phyloP scores from a whole-genome alignment of 2,329 filamentous ascomycete genomes.

The Dactylellina drechsleri region DNA sequence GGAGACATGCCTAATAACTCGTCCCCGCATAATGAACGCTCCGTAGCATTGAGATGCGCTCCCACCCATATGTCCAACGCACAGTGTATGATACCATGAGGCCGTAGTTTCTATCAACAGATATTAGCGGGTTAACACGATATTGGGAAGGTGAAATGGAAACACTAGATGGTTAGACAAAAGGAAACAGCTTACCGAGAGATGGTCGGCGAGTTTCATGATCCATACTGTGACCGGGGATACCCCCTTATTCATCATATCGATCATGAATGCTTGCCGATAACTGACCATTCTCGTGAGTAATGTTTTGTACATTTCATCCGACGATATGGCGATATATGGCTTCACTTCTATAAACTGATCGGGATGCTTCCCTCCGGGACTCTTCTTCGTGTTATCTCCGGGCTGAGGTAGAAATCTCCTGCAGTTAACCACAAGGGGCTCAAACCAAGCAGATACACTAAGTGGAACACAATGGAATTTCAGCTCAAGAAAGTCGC shows the following conservation, averaged over 20 bases:
- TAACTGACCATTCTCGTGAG: conserved; percentile 47
- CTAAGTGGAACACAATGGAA: conserved; percentile 45
- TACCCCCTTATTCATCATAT: conserved; percentile 40
- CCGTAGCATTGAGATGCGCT: conserved; percentile 47
- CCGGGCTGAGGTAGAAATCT: conserved; percentile 46
- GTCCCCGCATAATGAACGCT: conserved; percentile 49
- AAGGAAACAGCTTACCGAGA: conserved; percentile 39
- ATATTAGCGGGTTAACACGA: conserved; percentile 17
- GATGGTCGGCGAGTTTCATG: conserved; percentile 48
- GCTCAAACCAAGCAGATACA: conserved; percentile 40
- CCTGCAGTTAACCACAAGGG: conserved; percentile 42
- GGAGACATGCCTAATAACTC: conserved; percentile 45
- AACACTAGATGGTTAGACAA: not conserved
- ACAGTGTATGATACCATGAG: conserved; percentile 50
- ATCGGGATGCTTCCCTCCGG: conserved; percentile 41
- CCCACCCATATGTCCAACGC: conserved; percentile 53
- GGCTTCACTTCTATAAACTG: conserved; percentile 40
- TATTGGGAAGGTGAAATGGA: conserved; percentile 26
- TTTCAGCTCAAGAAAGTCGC: conserved; percentile 28
- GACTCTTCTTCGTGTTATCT: conserved; percentile 51
- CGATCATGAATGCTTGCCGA: conserved; percentile 49
- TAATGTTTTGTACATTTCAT: conserved; percentile 50
- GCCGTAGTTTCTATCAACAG: conserved; percentile 41
- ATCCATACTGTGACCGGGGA: conserved; percentile 46
- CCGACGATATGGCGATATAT: conserved; percentile 43